These are phyloP conservation scores for Mollisia scopiformis DNA, from an alignment of 2,329 filamentous ascomycete species.

Conservation along the genomic window DNA sequence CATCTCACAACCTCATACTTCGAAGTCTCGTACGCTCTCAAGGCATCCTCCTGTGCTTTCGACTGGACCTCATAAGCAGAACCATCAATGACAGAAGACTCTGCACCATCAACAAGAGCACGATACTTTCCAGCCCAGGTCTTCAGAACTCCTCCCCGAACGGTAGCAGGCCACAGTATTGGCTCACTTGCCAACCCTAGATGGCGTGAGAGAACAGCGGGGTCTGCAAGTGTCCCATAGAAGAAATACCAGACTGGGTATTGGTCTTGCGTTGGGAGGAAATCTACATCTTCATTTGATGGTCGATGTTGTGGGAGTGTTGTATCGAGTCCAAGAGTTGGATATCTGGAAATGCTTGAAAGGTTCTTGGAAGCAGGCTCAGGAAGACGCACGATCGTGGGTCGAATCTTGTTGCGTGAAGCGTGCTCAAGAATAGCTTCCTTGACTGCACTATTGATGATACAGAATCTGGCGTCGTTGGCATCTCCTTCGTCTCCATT, in stretches of 20 bases:
- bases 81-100: conserved; percentile 29
- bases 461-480: conserved; percentile 27
- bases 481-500: conserved; percentile 24
- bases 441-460: conserved; percentile 25
- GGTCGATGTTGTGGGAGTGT: conserved; percentile 37
- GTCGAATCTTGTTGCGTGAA: conserved; percentile 24
- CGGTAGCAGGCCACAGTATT: conserved; percentile 31
- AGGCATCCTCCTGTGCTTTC: conserved; percentile 37
- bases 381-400: conserved; percentile 33
- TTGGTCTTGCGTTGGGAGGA: conserved; percentile 21
- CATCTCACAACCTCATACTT: conserved; percentile 43
- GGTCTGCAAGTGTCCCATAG: conserved; percentile 43
- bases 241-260: conserved; percentile 46
- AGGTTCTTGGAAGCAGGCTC: conserved; percentile 34
- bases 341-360: conserved; percentile 24
- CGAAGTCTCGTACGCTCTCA: conserved; percentile 42
- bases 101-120: conserved; percentile 39
- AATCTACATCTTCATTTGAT: not conserved
- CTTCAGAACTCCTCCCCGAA: conserved; percentile 37
- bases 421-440: conserved; percentile 15
- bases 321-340: conserved; percentile 23
- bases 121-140: conserved; percentile 44
- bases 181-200: conserved; percentile 28
- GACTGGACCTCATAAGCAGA: conserved; percentile 36
- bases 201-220: conserved; percentile 15